Conservation (phyloP, 441 rosid species). For the Bruguiera hainesii region DNA sequence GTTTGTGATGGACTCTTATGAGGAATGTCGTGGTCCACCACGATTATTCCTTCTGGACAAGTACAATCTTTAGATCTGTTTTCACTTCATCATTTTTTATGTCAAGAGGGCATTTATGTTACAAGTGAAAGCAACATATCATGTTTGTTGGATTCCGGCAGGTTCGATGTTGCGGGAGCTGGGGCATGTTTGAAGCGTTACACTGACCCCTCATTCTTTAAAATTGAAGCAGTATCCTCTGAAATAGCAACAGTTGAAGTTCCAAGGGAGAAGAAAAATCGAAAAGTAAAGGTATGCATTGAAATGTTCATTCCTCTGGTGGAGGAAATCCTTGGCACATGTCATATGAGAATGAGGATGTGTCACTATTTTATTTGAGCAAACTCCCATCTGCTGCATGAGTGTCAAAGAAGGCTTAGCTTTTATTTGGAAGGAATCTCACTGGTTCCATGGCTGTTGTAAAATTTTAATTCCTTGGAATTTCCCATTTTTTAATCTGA, state of each 20-base stretch:
- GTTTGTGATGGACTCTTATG: slow-evolving; percentile 94
- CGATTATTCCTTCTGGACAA: slow-evolving; percentile 86
- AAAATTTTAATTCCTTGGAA: no score
- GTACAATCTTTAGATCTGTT: slow-evolving; percentile 38
- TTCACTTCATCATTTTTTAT: neutral
- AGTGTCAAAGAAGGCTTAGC: neutral
- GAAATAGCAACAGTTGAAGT: slow-evolving; percentile 37
- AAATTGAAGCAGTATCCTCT: slow-evolving; percentile 45
- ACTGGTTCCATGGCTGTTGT: no score
- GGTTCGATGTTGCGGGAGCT: slow-evolving; percentile 96
- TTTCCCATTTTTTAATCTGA: no score
- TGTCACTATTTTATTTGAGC: slow-evolving; percentile 1
- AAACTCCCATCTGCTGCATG: neutral
- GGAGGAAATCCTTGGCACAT: neutral
- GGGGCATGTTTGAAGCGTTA: slow-evolving; percentile 97
- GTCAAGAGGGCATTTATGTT: slow-evolving; percentile 1
- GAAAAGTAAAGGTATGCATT: slow-evolving; percentile 65
- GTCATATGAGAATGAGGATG: neutral
- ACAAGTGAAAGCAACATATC: slow-evolving; percentile 16
- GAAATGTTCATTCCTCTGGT: neutral
- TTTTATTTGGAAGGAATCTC: slow-evolving; percentile 1
- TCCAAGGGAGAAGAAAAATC: slow-evolving; percentile 77
- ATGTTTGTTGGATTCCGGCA: slow-evolving; percentile 28
- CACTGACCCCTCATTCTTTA: slow-evolving; percentile 91
- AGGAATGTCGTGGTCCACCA: slow-evolving; percentile 94